Base-by-base conservation (phyloP, 768 basidiomycete species). In the Chlorophyllum brunneum region DNA sequence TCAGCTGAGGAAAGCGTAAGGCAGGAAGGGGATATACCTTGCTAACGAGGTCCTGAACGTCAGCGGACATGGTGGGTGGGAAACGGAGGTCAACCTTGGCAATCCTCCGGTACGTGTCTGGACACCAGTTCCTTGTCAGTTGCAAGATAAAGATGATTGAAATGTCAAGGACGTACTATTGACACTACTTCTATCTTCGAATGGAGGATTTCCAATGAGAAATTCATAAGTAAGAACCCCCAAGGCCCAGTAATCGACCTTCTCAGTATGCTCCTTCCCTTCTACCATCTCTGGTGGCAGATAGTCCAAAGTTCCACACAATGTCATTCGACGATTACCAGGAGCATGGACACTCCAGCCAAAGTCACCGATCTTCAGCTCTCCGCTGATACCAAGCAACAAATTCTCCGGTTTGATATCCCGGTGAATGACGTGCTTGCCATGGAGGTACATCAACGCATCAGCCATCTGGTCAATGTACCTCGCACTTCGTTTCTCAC, bases 381-480 rank as follows among this genome's bases (percentile, higher is more conserved):
- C 95, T 34, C 95, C 95, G 59, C 94, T 92, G 61, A 98, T 81
- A 9, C 95, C 95, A 10, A 98, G 74, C 27, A 99, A 78, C 43
- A 99, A 70, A 67, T 99, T 99, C 72, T 99, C 95, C 0, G 97
- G 97, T 69, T 99, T 99, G 73, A 99, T 99, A 62, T 99, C 97
- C 27, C 97, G 83, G 67, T 99, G 97, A 45, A 98, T 99, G 63
- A 99, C 94, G 63, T 98, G 95, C 64, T 98, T 99, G 47, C 77
- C 73, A 65, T 99, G 97, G 15, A 98, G 78, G 65, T 99, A 99
- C 9, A 74, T 75, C 39, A 99, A 72, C 2, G 95, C 97, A 67
- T 98, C 95, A 8, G 95, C 89, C 95, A 99, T 98, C 65, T 98
- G 97, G 63, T 92, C 88, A 59, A 98, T 87, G 67, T 99, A 99